Percentiles rank a stretch among this genome's conserved stretches.
Conservation (phyloP, 164 flowering plant species). For the Chloranthus sessilifolius region DNA sequence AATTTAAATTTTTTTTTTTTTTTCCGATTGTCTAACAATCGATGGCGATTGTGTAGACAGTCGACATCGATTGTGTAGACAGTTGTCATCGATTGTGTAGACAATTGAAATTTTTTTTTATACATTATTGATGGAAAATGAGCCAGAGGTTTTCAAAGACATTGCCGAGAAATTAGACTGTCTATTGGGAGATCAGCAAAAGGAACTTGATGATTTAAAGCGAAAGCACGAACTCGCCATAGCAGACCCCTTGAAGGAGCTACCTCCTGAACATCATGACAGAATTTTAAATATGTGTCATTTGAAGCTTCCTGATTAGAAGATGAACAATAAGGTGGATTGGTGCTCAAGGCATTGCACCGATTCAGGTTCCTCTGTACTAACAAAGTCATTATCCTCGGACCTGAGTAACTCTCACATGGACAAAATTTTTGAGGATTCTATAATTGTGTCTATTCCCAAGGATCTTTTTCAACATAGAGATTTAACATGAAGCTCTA, state of each 20-base stretch:
- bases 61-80: no score
- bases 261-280: conserved; percentile 38
- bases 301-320: conserved; percentile 28
- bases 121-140: conserved; percentile 6
- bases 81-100: no score
- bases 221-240: conserved; percentile 47
- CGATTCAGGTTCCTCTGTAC: conserved; percentile 10
- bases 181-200: conserved; percentile 45
- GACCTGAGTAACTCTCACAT: neutral
- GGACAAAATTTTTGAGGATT: neutral
- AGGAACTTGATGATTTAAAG: conserved; percentile 59
- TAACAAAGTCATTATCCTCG: conserved; percentile 7
- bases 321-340: conserved; percentile 6
- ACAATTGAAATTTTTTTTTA: no score
- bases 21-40: no score
- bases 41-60: no score
- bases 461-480: no score
- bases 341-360: conserved; percentile 12
- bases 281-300: conserved; percentile 27
- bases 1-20: no score
- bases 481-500: no score
- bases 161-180: conserved; percentile 45
- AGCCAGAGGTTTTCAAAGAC: conserved; percentile 25
- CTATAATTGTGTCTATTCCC: neutral
- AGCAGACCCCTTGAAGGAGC: conserved; percentile 41